A percentile compares a stretch with the other conserved stretches of the same genome.
phyloP scores from a whole-genome alignment of 2,329 filamentous ascomycete genomes.

The Aureobasidium sp. region DNA sequence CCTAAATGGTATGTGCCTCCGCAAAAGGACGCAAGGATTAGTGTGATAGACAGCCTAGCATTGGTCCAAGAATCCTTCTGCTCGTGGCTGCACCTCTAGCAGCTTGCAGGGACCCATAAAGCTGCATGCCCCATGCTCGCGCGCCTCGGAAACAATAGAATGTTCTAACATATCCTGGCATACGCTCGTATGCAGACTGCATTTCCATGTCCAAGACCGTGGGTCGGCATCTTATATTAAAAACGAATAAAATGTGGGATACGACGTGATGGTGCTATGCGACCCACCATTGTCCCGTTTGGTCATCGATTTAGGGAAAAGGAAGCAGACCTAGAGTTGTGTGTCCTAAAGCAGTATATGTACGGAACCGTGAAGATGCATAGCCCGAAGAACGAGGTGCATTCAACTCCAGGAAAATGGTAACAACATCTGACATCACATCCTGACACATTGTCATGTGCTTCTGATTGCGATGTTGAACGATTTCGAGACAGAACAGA shows the following conservation, averaged over 20 bases:
- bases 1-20: neutral
- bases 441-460: slow-evolving; percentile 1
- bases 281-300: neutral
- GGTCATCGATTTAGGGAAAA: neutral
- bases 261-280: neutral
- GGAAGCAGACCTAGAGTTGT: neutral
- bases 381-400: neutral
- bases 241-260: slow-evolving; percentile 1
- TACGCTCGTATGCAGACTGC: slow-evolving; percentile 2
- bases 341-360: slow-evolving; percentile 1
- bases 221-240: slow-evolving; percentile 13
- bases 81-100: neutral
- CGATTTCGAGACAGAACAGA: neutral
- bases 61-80: neutral
- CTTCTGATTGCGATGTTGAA: neutral
- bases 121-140: neutral
- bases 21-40: neutral
- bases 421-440: neutral
- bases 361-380: neutral
- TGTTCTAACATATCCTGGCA: neutral
- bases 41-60: neutral
- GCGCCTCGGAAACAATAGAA: neutral
- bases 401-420: neutral
- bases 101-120: neutral
- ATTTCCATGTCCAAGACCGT: slow-evolving; percentile 3